These are phyloP conservation scores for Gonium pectorale DNA, from an alignment of 139 green algal species.

Conservation along the genomic window DNA sequence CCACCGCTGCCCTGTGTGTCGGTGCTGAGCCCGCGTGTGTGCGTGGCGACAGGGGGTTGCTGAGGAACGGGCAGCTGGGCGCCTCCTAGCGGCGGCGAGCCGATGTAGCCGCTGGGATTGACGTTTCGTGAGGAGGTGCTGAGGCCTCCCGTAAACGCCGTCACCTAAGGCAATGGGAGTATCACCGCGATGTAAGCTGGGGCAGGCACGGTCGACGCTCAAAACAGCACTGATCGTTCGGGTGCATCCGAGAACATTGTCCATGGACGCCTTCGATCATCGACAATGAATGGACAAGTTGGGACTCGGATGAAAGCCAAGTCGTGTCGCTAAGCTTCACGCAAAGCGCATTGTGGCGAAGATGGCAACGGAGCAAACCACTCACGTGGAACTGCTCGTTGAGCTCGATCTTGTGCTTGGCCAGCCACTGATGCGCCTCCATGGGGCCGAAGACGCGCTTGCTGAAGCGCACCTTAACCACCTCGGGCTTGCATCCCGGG, in stretches of 20 bases:
- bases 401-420: not conserved
- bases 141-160: not conserved
- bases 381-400: conserved; percentile 16
- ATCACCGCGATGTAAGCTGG: not conserved
- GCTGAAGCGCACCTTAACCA: conserved; percentile 37
- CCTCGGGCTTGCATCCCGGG: not conserved
- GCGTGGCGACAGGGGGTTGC: not conserved
- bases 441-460: not conserved
- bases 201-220: not conserved
- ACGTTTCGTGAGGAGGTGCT: not conserved
- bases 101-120: not conserved
- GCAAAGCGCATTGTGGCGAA: no score
- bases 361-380: not conserved
- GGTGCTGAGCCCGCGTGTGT: conserved; percentile 19
- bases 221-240: not conserved
- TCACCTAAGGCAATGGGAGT: not conserved
- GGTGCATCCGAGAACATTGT: not conserved
- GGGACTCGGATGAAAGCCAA: not conserved
- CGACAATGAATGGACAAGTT: not conserved
- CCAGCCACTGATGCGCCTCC: conserved; percentile 21
- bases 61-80: not conserved
- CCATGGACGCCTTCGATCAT: not conserved
- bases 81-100: no score
- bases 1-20: conserved; percentile 25
- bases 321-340: no score